phyloP scores from a whole-genome alignment of 208 protist genomes.

The Wallacemonas collosoma region DNA sequence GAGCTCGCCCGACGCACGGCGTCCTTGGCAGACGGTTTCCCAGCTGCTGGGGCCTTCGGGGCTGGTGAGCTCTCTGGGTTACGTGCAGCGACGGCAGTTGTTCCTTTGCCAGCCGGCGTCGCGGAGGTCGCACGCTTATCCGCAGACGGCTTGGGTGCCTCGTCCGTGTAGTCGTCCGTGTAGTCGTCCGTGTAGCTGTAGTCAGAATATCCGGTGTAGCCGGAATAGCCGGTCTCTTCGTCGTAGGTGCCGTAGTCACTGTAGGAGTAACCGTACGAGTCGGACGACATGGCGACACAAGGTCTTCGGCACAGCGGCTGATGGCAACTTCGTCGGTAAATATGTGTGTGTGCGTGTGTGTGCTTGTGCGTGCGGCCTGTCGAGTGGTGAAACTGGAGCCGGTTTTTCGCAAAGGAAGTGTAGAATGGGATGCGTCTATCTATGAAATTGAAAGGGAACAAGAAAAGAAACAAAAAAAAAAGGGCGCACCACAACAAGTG shows the following conservation, averaged over 20 bases:
- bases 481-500: too few relatives aligned
- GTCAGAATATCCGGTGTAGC: neutral
- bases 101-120: neutral
- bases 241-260: conserved; percentile 15
- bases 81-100: neutral
- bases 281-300: conserved; percentile 3
- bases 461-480: neutral
- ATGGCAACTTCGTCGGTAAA: too few relatives aligned
- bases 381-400: too few relatives aligned
- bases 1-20: neutral
- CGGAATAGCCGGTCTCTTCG: conserved; percentile 5
- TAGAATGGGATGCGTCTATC: neutral
- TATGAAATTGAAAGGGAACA: neutral
- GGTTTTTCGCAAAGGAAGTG: conserved; percentile 6
- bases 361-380: too few relatives aligned
- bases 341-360: too few relatives aligned
- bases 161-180: conserved; percentile 8
- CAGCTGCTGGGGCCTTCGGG: neutral
- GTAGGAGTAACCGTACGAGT: conserved; percentile 32
- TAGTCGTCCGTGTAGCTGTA: conserved; percentile 11
- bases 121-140: neutral
- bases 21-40: neutral
- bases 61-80: neutral
- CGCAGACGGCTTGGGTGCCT: neutral
- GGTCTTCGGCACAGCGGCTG: neutral